These are phyloP conservation scores for Pleurotus salmoneostramineus DNA, from an alignment of 768 basidiomycete species.

Conservation along the genomic window DNA sequence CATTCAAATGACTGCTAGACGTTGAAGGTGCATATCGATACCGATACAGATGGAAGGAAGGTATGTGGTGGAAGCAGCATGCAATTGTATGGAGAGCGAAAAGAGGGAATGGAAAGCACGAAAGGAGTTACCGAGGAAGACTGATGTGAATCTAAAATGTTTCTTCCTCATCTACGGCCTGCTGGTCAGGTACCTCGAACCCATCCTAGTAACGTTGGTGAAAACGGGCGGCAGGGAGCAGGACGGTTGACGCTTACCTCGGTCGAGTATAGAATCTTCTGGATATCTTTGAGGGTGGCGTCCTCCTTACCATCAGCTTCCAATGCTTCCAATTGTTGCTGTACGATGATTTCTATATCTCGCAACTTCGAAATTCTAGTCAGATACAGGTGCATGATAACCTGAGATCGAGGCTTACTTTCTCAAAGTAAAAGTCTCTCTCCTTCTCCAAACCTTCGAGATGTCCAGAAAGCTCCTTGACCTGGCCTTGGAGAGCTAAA, in stretches of 20 bases:
- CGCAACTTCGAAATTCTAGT: constrained; percentile 58
- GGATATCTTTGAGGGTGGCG: constrained; percentile 68
- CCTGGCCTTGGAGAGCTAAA: constrained; percentile 65
- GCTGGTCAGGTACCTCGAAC: constrained; percentile 82
- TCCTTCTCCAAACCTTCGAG: constrained; percentile 95
- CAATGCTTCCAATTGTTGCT: constrained; percentile 65
- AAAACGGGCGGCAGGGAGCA: constrained; percentile 1
- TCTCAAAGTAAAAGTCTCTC: constrained; percentile 97
- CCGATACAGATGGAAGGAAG: constrained; percentile 9
- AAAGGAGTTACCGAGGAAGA: constrained; percentile 1
- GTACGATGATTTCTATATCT: constrained; percentile 93
- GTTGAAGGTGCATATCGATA: constrained; percentile 7
- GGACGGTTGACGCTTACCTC: constrained; percentile 54
- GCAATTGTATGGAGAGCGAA: neutral
- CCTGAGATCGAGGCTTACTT: constrained; percentile 49
- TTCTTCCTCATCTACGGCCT: constrained; percentile 70
- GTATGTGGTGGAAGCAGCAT: neutral
- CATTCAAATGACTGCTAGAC: neutral
- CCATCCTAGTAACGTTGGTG: constrained; percentile 59
- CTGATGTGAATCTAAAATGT: constrained; percentile 44
- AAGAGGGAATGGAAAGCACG: neutral
- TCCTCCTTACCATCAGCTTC: constrained; percentile 58
- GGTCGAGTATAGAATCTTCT: constrained; percentile 91
- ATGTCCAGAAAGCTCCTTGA: constrained; percentile 77
- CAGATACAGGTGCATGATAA: neutral